These are phyloP conservation scores for Pleurotus ostreatus DNA, from an alignment of 768 basidiomycete genomes.

Conservation along the genomic window DNA sequence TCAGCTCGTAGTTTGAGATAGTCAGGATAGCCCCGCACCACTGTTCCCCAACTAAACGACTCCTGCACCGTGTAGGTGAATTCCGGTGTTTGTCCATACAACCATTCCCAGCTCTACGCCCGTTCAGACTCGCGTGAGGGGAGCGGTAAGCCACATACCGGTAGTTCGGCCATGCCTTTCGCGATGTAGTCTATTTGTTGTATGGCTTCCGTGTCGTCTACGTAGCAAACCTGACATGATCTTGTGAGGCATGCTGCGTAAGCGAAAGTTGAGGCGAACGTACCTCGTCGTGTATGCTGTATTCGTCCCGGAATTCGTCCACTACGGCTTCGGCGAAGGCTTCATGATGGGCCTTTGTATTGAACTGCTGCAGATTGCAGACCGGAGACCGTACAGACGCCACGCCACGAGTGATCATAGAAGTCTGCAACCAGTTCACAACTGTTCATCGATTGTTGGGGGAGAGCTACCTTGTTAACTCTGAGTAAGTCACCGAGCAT, in stretches of 20 bases:
- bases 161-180: conserved; percentile 69
- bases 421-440: conserved; percentile 41
- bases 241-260: not conserved
- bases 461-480: conserved; percentile 49
- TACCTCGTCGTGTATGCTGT: conserved; percentile 33
- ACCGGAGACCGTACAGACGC: conserved; percentile 92
- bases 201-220: conserved; percentile 44
- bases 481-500: conserved; percentile 71
- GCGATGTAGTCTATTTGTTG: conserved; percentile 55
- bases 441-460: not conserved
- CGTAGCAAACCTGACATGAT: conserved; percentile 28
- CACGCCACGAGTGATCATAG: conserved; percentile 82
- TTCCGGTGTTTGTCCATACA: conserved; percentile 90
- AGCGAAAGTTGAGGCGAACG: conserved; percentile 3
- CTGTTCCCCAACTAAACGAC: conserved; percentile 48
- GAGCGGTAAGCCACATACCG: conserved; percentile 37
- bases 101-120: conserved; percentile 88
- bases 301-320: conserved; percentile 61
- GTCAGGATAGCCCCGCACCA: conserved; percentile 29
- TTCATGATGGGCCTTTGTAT: conserved; percentile 54
- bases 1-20: not conserved
- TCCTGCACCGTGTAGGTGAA: conserved; percentile 62
- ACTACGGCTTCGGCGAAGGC: conserved; percentile 68
- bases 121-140: not conserved
- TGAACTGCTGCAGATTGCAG: conserved; percentile 67